Evolutionary conservation across 495 filamentous ascomycete genomes (phyloP).

Genomic region (Aspergillus leporis): DNA sequence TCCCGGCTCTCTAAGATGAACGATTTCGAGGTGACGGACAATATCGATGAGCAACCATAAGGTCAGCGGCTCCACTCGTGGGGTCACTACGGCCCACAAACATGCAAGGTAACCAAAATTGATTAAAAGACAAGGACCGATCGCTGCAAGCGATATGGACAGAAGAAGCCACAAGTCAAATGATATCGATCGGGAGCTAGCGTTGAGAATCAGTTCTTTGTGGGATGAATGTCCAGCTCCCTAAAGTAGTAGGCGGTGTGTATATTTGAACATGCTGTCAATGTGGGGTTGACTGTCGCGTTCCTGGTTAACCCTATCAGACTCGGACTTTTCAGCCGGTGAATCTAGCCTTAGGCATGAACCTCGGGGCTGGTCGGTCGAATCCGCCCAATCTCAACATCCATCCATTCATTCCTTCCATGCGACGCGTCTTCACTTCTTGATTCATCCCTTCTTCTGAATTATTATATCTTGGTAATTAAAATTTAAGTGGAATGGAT

Average conservation of each 20-base stretch:
- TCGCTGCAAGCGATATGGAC: not conserved
- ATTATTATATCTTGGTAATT: not conserved
- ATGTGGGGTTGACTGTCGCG: not conserved
- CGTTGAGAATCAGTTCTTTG: not conserved
- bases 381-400: not conserved
- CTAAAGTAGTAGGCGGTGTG: not conserved
- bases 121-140: not conserved
- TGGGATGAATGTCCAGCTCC: not conserved
- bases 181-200: not conserved
- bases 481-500: not conserved
- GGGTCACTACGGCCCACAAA: not conserved
- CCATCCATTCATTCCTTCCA: not conserved
- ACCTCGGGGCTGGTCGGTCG: not conserved
- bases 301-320: not conserved
- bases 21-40: not conserved
- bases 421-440: not conserved
- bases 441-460: not conserved
- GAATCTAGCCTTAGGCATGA: not conserved
- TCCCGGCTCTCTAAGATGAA: not conserved
- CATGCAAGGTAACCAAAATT: not conserved
- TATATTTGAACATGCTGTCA: not conserved
- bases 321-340: not conserved
- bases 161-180: not conserved
- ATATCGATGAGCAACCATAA: conserved; percentile 1
- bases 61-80: not conserved